These are phyloP conservation scores for Psilocybe cubensis DNA, from an alignment of 768 basidiomycete species.

Conservation along the genomic window DNA sequence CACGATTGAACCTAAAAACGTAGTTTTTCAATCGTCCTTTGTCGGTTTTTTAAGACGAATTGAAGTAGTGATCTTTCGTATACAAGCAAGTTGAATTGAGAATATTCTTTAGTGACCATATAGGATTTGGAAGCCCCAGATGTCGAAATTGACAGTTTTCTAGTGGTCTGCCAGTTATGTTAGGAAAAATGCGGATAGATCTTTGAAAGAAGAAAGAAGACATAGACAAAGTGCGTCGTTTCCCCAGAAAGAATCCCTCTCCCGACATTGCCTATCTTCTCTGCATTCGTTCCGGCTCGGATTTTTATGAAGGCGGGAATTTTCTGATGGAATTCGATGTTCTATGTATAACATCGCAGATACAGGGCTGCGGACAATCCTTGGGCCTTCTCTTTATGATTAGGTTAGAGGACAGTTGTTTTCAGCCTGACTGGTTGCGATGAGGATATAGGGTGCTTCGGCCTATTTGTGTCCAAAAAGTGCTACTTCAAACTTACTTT, in stretches of 20 bases:
- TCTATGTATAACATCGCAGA: slow-evolving; percentile 1
- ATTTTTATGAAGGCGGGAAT: slow-evolving; percentile 1
- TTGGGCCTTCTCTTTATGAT: neutral
- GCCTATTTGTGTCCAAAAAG: neutral
- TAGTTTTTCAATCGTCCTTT: neutral
- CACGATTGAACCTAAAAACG: neutral
- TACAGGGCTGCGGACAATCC: slow-evolving; percentile 2
- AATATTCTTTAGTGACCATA: too few species aligned
- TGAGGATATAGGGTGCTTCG: neutral
- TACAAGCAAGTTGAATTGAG: neutral
- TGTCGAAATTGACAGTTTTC: neutral
- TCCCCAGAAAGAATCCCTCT: neutral
- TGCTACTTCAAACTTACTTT: too few species aligned
- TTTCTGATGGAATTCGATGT: slow-evolving; percentile 6
- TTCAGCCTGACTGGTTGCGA: neutral
- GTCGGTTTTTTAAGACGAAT: neutral
- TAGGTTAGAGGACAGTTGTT: neutral
- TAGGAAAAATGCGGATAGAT: neutral
- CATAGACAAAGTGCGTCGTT: neutral
- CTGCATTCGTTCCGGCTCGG: neutral
- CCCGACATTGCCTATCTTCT: slow-evolving; percentile 5
- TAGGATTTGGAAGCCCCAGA: neutral
- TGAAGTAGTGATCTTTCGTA: neutral
- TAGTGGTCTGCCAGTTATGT: neutral
- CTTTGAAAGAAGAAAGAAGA: neutral